These are phyloP conservation scores for Xylaria scruposa DNA, from an alignment of 495 filamentous ascomycete genomes.

Conservation along the genomic window DNA sequence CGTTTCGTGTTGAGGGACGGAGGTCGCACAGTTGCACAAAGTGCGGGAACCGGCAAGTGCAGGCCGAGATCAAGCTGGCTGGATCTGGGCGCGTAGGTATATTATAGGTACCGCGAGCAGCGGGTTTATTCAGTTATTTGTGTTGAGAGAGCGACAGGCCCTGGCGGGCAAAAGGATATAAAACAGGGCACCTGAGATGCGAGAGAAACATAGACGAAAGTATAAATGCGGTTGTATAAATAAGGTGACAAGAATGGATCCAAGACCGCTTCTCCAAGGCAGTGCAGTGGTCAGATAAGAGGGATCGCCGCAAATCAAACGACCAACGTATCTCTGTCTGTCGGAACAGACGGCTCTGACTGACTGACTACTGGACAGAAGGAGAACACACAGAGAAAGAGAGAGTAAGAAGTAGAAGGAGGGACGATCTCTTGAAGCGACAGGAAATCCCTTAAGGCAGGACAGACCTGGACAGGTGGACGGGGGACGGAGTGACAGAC, in stretches of 20 bases:
- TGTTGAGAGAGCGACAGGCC: constrained; percentile 18
- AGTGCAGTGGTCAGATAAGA: background rate
- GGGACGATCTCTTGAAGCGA: constrained; percentile 20
- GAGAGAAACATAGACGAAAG: constrained; percentile 6
- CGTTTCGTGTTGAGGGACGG: constrained; percentile 20
- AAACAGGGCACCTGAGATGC: background rate
- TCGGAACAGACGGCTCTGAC: constrained; percentile 17
- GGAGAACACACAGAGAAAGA: background rate
- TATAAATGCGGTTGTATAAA: constrained; percentile 5
- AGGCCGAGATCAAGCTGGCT: constrained; percentile 15
- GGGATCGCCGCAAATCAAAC: constrained; percentile 4
- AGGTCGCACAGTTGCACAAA: constrained; percentile 6
- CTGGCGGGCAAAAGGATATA: background rate
- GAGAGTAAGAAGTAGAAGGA: constrained; percentile 1
- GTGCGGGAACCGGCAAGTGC: constrained; percentile 9
- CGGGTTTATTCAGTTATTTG: background rate
- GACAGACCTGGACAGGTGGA: constrained; percentile 11
- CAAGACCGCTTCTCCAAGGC: background rate
- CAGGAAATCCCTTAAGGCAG: constrained; percentile 1
- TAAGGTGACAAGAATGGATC: background rate
- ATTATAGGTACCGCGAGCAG: constrained; percentile 16
- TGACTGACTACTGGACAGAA: background rate
- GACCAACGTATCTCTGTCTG: background rate
- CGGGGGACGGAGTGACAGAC: background rate
- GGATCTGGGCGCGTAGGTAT: constrained; percentile 17